Percentiles rank a stretch among this genome's conserved stretches.
Conservation (phyloP, 768 basidiomycete species). For the Dioszegia hungarica region DNA sequence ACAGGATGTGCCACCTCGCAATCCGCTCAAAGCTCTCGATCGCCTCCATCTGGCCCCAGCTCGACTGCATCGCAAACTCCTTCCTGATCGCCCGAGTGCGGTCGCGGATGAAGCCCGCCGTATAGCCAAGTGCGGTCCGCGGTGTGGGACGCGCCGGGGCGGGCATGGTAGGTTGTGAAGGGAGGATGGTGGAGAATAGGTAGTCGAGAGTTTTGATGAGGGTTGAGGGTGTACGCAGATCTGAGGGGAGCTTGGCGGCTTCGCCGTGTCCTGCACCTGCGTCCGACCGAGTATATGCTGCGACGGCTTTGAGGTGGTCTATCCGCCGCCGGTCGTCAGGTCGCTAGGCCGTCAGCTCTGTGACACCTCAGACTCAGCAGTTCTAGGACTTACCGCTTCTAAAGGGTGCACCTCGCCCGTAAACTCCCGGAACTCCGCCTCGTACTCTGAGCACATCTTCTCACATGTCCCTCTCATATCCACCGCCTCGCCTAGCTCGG, state of each 20-base stretch:
- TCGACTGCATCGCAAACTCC: constrained; percentile 91
- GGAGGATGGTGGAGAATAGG: constrained; percentile 63
- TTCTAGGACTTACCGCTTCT: constrained; percentile 27
- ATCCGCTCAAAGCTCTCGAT: constrained; percentile 91
- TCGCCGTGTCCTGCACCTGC: constrained; percentile 59
- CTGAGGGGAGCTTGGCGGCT: constrained; percentile 75
- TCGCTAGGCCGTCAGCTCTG: constrained; percentile 2
- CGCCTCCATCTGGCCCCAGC: constrained; percentile 63
- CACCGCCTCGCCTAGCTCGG: constrained; percentile 82
- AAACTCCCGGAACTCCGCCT: constrained; percentile 81
- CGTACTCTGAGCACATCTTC: constrained; percentile 93
- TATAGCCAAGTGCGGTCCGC: constrained; percentile 52
- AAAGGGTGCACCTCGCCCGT: constrained; percentile 70
- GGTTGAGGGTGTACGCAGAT: constrained; percentile 78
- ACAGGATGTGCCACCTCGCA: constrained; percentile 86
- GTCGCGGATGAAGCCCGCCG: constrained; percentile 74
- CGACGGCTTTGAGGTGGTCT: constrained; percentile 81
- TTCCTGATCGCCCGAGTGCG: constrained; percentile 82
- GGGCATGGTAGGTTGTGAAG: background rate
- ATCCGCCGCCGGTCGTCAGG: constrained; percentile 54
- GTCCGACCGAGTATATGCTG: constrained; percentile 89
- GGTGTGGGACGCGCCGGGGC: constrained; percentile 13
- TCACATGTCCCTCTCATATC: constrained; percentile 86
- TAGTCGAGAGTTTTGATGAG: constrained; percentile 67
- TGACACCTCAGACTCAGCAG: too few relatives aligned